Evolutionary conservation across 2,329 filamentous ascomycete genomes (phyloP).

Genomic region (Fusarium mexicanum): DNA sequence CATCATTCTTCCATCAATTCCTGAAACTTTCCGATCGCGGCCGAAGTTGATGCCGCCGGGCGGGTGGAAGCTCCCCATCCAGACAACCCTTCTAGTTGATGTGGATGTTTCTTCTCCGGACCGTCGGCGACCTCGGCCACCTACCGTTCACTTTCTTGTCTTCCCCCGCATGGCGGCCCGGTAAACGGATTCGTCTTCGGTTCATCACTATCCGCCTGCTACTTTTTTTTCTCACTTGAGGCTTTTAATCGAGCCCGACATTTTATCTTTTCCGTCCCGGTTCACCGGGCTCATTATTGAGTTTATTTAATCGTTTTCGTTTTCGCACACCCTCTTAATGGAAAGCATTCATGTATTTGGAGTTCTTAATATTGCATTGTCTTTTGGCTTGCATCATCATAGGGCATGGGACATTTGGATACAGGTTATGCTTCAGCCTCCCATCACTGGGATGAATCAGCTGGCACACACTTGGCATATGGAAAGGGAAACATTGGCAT

Average conservation of each 20-base stretch:
- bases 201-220: conserved; percentile 4
- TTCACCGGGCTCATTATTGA: background rate
- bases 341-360: conserved; percentile 23
- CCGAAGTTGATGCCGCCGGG: conserved; percentile 22
- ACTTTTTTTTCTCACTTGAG: background rate
- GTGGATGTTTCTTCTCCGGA: conserved; percentile 13
- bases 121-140: conserved; percentile 28
- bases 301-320: conserved; percentile 26
- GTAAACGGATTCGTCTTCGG: conserved; percentile 21
- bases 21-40: conserved; percentile 28
- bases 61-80: conserved; percentile 25
- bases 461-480: conserved; percentile 23
- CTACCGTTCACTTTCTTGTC: conserved; percentile 3
- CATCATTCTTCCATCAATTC: background rate
- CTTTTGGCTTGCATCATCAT: conserved; percentile 10
- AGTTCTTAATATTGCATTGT: conserved; percentile 26
- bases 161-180: conserved; percentile 21
- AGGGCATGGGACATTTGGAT: conserved; percentile 22
- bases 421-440: conserved; percentile 34
- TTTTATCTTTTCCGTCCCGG: conserved; percentile 8
- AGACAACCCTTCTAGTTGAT: background rate
- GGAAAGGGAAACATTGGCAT: conserved; percentile 14
- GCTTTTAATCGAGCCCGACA: conserved; percentile 19
- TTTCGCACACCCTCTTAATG: conserved; percentile 17
- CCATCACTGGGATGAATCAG: conserved; percentile 31